These are phyloP conservation scores for Scedosporium dehoogii DNA, from an alignment of 2,329 filamentous ascomycete species.

Conservation along the genomic window DNA sequence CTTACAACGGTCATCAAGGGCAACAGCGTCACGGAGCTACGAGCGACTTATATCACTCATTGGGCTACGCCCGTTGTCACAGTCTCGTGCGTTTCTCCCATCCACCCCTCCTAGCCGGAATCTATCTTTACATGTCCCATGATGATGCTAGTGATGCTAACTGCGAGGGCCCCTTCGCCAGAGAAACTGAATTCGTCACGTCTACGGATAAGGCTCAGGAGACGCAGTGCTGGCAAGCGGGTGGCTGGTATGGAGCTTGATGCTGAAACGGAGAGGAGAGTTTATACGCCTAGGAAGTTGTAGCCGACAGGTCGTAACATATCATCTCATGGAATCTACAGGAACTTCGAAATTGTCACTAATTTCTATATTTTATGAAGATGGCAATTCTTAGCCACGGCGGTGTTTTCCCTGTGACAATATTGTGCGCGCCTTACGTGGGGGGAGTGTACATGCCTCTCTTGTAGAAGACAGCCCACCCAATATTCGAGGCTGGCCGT, in stretches of 20 bases:
- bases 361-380: too few relatives aligned
- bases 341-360: too few relatives aligned
- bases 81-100: background rate
- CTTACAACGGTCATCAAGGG: background rate
- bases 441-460: too few relatives aligned
- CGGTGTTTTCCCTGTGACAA: too few relatives aligned
- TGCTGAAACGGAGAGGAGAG: background rate
- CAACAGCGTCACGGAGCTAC: background rate
- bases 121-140: background rate
- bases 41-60: background rate
- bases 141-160: background rate
- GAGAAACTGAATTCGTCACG: background rate
- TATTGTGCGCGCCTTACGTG: too few relatives aligned
- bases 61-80: background rate
- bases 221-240: background rate
- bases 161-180: background rate
- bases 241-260: background rate
- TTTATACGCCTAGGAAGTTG: background rate
- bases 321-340: too few relatives aligned
- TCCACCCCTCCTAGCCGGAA: background rate
- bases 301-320: too few relatives aligned
- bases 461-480: too few relatives aligned
- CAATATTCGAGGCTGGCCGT: too few relatives aligned
- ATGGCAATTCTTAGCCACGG: too few relatives aligned
- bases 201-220: background rate